Base-by-base conservation (phyloP, 2,329 filamentous ascomycete genomes). In the Ophiognomonia clavigignenti-juglandacearum region DNA sequence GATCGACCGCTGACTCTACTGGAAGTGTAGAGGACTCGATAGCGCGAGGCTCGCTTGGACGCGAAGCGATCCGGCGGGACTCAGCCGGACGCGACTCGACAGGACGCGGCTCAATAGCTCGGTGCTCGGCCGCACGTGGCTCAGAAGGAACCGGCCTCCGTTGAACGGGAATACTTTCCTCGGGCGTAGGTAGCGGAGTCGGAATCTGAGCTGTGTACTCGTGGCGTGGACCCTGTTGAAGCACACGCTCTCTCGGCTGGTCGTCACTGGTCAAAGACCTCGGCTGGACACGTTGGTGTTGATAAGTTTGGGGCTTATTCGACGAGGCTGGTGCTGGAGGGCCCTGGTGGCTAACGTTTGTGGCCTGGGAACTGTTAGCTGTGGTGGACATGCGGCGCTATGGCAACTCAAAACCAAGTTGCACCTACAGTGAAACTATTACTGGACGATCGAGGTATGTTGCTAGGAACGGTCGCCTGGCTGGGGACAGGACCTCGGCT, bases 181-280 rank as follows among this genome's bases (percentile, higher is more conserved):
- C 31, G n/a, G 31, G 31, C 31, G 31, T 34, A 16, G 31, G 31
- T 9, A 45, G 10, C 13, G 43, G 43, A 11, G 43, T 45, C 4
- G 43, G 43, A 9, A 38, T 31, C 4, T 34, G 43, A 16, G 34
- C 43, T 2, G 39, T 24, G 18, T 45, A 45, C 23, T 45, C 43
- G 19, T 36, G 23, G 16, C 24, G 13, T 29, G 34, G 35, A 18
- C 34, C 16, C 11, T 38, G 34, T 8, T 39, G 43, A 23, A 38
- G 18, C 11, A 38, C 27, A 11, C 27, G 26, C 13, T 45, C 43
- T 22, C 34, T 39, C 9, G 31, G 3, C n/a, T 38, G 31, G 13
- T 35, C 26, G n/a, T 45, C 43, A 20, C 34, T 45, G 23, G 43
- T 18, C 6, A 45, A 16, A 11, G 34, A 24, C n/a, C 22, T 45